These are phyloP conservation scores for Sphagnum tenellum DNA, from an alignment of 225 moss, liverwort and hornwort species.

Conservation along the genomic window DNA sequence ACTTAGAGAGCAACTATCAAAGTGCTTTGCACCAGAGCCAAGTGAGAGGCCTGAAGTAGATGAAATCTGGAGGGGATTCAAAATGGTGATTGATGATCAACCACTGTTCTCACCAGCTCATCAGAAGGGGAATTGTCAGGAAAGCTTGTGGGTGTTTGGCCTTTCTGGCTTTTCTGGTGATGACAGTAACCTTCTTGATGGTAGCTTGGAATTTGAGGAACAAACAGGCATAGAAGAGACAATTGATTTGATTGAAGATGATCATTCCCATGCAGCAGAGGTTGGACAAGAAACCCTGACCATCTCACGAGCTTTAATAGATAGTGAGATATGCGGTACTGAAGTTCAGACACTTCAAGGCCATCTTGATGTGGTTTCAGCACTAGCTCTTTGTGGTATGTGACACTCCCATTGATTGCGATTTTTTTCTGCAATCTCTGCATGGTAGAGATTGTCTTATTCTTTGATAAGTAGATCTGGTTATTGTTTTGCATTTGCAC, in stretches of 20 bases:
- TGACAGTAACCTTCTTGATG: conserved; percentile 1
- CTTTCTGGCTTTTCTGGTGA: conserved; percentile 12
- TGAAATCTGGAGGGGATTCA: conserved; percentile 43
- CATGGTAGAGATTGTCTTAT: no score
- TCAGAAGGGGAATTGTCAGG: conserved; percentile 4
- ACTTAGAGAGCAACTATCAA: conserved; percentile 30
- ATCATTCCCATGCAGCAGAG: conserved; percentile 10
- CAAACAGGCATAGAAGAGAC: conserved; percentile 14
- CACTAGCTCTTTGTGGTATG: conserved; percentile 54
- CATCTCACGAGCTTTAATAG: conserved; percentile 19
- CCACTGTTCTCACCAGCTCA: conserved; percentile 12
- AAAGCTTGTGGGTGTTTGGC: conserved; percentile 15
- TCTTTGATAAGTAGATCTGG: no score
- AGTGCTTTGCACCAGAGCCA: conserved; percentile 46
- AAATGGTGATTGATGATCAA: conserved; percentile 33
- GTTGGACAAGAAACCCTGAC: conserved; percentile 6
- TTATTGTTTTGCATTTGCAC: no score
- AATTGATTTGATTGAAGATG: conserved; percentile 11
- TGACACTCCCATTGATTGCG: neutral
- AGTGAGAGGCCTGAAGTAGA: conserved; percentile 45
- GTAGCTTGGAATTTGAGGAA: conserved; percentile 4
- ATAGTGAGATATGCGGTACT: conserved; percentile 10
- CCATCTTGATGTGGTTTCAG: conserved; percentile 66
- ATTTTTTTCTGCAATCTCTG: no score
- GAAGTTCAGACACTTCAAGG: conserved; percentile 48